phyloP scores from a whole-genome alignment of 345 rosid genomes.

The Nephelium lappaceum region DNA sequence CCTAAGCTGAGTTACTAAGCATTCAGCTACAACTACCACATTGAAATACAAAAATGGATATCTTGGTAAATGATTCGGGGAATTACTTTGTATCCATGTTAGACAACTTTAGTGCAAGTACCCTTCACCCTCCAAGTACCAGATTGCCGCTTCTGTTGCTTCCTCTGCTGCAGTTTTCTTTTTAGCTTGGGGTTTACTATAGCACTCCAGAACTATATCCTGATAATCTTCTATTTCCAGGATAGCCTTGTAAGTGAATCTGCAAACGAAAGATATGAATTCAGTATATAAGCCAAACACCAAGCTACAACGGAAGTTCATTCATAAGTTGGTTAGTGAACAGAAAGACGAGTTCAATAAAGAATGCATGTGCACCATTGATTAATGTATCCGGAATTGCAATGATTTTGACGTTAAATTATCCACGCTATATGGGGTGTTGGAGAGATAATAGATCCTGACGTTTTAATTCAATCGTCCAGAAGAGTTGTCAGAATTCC shows the following conservation, averaged over 20 bases:
- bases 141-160: slow-evolving; percentile 57
- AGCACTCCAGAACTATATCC: no score
- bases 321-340: no score
- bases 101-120: slow-evolving; percentile 27
- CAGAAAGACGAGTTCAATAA: no score
- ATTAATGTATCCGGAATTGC: no score
- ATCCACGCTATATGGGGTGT: no score
- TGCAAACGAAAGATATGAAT: slow-evolving; percentile 31
- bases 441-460: no score
- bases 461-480: no score
- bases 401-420: no score
- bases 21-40: no score
- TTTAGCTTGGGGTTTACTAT: slow-evolving; percentile 26
- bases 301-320: background rate
- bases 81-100: background rate
- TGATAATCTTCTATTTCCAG: slow-evolving; percentile 52
- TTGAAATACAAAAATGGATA: background rate
- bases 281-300: background rate
- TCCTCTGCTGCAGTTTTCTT: slow-evolving; percentile 84
- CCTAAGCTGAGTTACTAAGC: no score
- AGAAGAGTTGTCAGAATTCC: no score
- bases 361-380: no score
- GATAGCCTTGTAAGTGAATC: slow-evolving; percentile 66
- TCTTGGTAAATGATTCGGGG: background rate
- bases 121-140: slow-evolving; percentile 63